Conservation (phyloP, 2,329 filamentous ascomycete species). For the Venturia pyrina region DNA sequence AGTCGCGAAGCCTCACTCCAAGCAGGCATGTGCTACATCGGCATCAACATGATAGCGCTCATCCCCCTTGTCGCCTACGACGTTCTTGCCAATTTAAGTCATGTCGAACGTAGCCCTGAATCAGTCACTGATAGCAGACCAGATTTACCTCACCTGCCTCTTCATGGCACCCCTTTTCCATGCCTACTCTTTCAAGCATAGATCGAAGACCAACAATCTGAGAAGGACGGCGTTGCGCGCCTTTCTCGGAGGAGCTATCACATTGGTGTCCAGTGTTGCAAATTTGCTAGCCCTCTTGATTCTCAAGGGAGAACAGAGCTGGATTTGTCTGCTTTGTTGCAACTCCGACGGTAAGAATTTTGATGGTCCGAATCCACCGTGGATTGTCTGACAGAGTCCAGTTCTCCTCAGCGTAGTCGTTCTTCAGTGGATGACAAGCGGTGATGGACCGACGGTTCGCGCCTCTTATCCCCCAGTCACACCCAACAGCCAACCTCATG, state of each 20-base stretch:
- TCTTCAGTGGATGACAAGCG: conserved; percentile 49
- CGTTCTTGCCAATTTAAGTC: conserved; percentile 43
- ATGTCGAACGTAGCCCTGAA: neutral
- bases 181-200: neutral
- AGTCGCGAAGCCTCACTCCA: conserved; percentile 20
- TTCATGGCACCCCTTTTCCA: neutral
- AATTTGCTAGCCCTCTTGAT: conserved; percentile 51
- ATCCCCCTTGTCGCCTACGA: conserved; percentile 54
- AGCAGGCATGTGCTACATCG: conserved; percentile 44
- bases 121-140: neutral
- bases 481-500: neutral
- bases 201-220: neutral
- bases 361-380: no score
- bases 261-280: conserved; percentile 47
- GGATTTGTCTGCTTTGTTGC: conserved; percentile 57
- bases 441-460: neutral
- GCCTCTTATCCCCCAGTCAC: neutral
- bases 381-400: no score
- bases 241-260: conserved; percentile 48
- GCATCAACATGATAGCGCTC: conserved; percentile 49
- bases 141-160: neutral
- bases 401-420: conserved; percentile 52
- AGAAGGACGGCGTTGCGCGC: conserved; percentile 44
- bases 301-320: conserved; percentile 51
- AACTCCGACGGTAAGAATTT: conserved; percentile 39